phyloP scores from a whole-genome alignment of 179 eudicot species.

The Vitellaria paradoxa region DNA sequence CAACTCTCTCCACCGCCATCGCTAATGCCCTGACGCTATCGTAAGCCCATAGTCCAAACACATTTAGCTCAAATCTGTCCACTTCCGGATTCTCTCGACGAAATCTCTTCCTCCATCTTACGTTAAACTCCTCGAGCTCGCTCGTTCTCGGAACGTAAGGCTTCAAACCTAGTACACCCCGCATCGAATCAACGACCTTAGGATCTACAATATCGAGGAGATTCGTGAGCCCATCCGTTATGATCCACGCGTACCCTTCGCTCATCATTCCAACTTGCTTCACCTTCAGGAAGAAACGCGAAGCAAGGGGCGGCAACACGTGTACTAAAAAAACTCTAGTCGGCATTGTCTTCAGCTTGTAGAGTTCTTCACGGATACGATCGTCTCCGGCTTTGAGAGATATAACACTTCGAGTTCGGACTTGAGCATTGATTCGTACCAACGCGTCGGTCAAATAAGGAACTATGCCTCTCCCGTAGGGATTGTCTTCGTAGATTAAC shows the following conservation, averaged over 20 bases:
- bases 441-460: slow-evolving; percentile 48
- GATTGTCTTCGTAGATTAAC: slow-evolving; percentile 44
- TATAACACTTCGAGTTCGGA: slow-evolving; percentile 32
- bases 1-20: slow-evolving; percentile 45
- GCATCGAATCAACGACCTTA: slow-evolving; percentile 40
- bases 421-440: slow-evolving; percentile 23
- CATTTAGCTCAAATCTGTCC: slow-evolving; percentile 19
- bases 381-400: slow-evolving; percentile 41
- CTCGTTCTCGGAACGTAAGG: slow-evolving; percentile 38
- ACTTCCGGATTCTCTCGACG: slow-evolving; percentile 36
- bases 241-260: slow-evolving; percentile 64
- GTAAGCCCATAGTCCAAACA: slow-evolving; percentile 57
- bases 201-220: slow-evolving; percentile 32
- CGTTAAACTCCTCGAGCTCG: slow-evolving; percentile 28
- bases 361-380: slow-evolving; percentile 42
- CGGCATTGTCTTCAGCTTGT: slow-evolving; percentile 47
- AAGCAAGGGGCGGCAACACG: slow-evolving; percentile 41
- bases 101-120: slow-evolving; percentile 43
- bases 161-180: slow-evolving; percentile 62
- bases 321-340: slow-evolving; percentile 74
- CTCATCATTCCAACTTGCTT: slow-evolving; percentile 57
- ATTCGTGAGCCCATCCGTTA: slow-evolving; percentile 47
- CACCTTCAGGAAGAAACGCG: slow-evolving; percentile 44
- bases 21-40: slow-evolving; percentile 62
- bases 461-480: slow-evolving; percentile 44